Base-by-base conservation (phyloP, 2,329 filamentous ascomycete species). In the Pseudocercospora musae region DNA sequence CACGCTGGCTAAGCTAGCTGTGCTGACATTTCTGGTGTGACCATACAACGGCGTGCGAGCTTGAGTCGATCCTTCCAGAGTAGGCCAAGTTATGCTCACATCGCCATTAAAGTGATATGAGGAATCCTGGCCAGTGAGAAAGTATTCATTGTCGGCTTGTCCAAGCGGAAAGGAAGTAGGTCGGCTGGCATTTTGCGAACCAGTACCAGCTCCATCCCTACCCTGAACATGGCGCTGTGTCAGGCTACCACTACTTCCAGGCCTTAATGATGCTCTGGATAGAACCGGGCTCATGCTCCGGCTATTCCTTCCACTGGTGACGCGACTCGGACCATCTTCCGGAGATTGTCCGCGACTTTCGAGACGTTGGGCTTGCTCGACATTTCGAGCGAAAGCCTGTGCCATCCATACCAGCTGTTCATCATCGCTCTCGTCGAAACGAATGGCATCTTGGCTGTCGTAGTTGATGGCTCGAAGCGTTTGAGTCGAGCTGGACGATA, bases 261-360 rank as follows among this genome's bases (percentile, higher is more conserved):
- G 48, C 25, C 48, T 23, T 4, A 52, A 23, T 27, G 48, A 52
- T 13, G 25, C 21, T 52, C 23, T 52, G 6, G 48, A 52, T 10
- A 52, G 48, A 18, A 52, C 48, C 18, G 48, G 48, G 8, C 48
- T 52, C 3, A 52, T 29, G 48, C 48, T 52, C 25, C 37, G 37
- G n/a, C 48, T 52, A 15, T 21, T 52, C 10, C 21, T 23, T n/a
- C 48, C 11, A 15, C 57, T 60, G 13, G 57, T 57, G 4, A 63
- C 27, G 15, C 57, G 57, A 44, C 61, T 63, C n/a, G 61, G 50
- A 9, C 61, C 61, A 8, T 23, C 25, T 18, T 63, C 57, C 1
- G 44, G 44, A 13, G 37, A 40, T 20, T 62, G 31, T 29, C n/a
- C 25, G 48, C 42, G 52, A 49, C 27, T 21, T n/a, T 58, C 37